Conservation (phyloP, 768 basidiomycete genomes). For the Suillus ampliporus region DNA sequence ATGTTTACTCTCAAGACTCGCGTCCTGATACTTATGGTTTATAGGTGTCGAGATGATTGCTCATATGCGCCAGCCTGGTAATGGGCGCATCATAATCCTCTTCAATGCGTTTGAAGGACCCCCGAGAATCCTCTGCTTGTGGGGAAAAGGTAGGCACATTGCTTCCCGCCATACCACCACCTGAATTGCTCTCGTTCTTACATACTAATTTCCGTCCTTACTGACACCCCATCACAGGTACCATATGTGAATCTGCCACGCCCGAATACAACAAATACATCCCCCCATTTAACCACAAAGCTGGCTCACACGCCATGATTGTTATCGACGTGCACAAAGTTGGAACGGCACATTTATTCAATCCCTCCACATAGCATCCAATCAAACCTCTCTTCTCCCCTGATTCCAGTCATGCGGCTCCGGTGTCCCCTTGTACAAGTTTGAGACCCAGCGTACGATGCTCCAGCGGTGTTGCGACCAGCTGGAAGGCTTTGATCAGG, state of each 20-base stretch:
- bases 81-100: slow-evolving; percentile 64
- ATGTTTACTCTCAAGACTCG: background rate
- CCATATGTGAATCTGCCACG: slow-evolving; percentile 65
- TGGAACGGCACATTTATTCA: slow-evolving; percentile 41
- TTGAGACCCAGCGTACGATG: slow-evolving; percentile 57
- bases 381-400: background rate
- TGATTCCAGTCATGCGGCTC: slow-evolving; percentile 67
- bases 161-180: background rate
- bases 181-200: background rate
- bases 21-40: background rate
- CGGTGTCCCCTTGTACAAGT: slow-evolving; percentile 64
- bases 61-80: slow-evolving; percentile 60
- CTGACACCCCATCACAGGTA: slow-evolving; percentile 43
- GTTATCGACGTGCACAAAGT: slow-evolving; percentile 67
- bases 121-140: slow-evolving; percentile 62
- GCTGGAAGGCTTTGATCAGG: slow-evolving; percentile 50
- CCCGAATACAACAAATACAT: slow-evolving; percentile 62
- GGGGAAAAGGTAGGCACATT: slow-evolving; percentile 54
- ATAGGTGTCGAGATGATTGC: slow-evolving; percentile 63
- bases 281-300: slow-evolving; percentile 48
- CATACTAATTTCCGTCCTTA: background rate
- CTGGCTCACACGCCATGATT: slow-evolving; percentile 66
- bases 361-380: background rate
- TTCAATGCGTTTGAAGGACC: slow-evolving; percentile 67
- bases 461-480: slow-evolving; percentile 51